Conservation (phyloP, 257 asterid species). For the Ligustrum vulgare region DNA sequence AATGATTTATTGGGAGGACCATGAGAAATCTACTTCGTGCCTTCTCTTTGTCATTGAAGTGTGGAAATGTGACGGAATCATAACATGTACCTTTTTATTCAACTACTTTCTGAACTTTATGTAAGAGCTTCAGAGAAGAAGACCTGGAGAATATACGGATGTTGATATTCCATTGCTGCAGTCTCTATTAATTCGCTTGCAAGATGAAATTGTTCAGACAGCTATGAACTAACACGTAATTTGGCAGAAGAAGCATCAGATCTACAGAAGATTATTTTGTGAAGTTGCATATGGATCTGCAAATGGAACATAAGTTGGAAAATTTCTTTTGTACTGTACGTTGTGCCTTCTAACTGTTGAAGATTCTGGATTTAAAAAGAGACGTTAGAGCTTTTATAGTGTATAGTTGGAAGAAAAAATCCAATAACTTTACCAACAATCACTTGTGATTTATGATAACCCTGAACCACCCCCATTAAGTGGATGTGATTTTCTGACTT, state of each 20-base stretch:
- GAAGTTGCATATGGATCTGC: not conserved
- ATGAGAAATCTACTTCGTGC: no score
- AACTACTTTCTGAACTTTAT: not conserved
- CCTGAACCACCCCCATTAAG: not conserved
- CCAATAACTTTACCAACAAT: not conserved
- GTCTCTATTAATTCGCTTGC: not conserved
- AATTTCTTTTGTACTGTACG: not conserved
- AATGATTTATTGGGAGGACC: no score
- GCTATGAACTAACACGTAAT: not conserved
- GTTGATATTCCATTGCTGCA: not conserved
- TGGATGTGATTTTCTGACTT: not conserved
- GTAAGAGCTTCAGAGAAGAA: not conserved
- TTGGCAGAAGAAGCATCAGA: not conserved
- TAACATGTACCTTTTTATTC: not conserved
- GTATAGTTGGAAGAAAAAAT: not conserved
- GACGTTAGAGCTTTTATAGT: not conserved
- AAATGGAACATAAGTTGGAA: not conserved
- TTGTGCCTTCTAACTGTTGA: not conserved
- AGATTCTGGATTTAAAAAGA: not conserved
- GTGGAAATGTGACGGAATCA: not conserved
- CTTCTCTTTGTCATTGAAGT: not conserved
- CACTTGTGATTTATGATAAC: not conserved
- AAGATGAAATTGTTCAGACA: not conserved
- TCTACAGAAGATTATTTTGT: not conserved
- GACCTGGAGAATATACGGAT: not conserved